These are phyloP conservation scores for Prunus padus DNA, from an alignment of 306 rosid species.

Conservation along the genomic window DNA sequence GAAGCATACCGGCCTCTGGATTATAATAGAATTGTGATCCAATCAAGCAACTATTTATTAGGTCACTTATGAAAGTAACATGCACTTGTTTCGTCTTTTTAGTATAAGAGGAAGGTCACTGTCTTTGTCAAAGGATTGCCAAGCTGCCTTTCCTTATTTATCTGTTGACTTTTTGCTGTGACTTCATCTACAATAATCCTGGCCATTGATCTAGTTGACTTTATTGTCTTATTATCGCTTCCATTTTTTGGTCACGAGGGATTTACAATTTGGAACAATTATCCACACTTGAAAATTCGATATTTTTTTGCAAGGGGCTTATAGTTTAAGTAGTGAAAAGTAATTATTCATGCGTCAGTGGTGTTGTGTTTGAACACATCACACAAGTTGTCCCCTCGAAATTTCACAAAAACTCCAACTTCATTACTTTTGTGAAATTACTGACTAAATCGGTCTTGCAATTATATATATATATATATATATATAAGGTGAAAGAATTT, in stretches of 20 bases:
- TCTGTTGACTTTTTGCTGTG: neutral
- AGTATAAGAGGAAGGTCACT: neutral
- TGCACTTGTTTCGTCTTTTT: neutral
- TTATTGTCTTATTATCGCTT: neutral
- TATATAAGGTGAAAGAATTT: no score
- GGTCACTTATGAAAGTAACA: neutral
- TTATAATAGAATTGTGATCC: neutral
- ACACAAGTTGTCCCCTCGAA: no score
- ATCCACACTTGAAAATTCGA: no score
- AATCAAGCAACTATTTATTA: neutral
- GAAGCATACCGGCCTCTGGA: constrained; percentile 19
- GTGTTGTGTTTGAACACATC: no score
- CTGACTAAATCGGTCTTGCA: no score
- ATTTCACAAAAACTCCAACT: no score
- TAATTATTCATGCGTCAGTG: rapidly evolving
- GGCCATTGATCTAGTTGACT: constrained; percentile 11
- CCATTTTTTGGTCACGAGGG: neutral
- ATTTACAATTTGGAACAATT: neutral
- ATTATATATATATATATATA: no score
- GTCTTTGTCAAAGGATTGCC: neutral
- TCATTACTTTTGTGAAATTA: no score
- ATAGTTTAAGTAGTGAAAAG: no score
- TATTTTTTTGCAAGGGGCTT: no score
- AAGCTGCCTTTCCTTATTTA: neutral
- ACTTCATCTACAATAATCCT: constrained; percentile 1